A percentile compares a stretch with the other conserved stretches of the same genome.
phyloP scores from a whole-genome alignment of 2,329 filamentous ascomycete species.

The Penicillium digitatum region DNA sequence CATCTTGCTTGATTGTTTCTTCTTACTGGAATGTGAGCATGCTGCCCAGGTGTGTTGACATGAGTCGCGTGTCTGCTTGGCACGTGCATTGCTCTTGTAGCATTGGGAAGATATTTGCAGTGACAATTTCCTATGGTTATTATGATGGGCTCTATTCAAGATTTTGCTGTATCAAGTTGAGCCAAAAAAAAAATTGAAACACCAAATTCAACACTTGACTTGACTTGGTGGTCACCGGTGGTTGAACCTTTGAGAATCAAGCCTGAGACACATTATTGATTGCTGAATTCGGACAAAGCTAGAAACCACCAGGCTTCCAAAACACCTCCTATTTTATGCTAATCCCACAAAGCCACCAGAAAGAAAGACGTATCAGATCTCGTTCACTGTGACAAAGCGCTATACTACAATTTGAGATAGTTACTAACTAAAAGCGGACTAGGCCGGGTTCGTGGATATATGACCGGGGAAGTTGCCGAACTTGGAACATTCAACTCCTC shows the following conservation, averaged over 20 bases:
- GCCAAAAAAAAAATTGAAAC: too few species aligned
- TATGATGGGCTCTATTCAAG: neutral
- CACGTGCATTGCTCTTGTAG: neutral
- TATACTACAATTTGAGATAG: neutral
- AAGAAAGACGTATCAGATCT: neutral
- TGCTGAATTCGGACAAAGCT: neutral
- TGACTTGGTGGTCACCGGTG: neutral
- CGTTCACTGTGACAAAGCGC: neutral
- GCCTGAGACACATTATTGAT: neutral
- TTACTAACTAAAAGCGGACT: conserved; percentile 3
- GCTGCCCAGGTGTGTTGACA: neutral
- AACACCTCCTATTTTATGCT: accelerated
- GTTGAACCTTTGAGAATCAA: neutral
- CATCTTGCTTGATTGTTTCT: neutral
- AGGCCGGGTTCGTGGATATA: neutral
- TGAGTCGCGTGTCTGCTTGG: neutral
- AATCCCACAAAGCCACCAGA: neutral
- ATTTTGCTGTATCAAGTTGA: neutral
- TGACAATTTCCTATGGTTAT: neutral
- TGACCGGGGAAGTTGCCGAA: neutral
- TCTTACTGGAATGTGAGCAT: neutral
- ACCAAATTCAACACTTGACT: too few species aligned
- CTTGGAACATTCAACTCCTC: neutral
- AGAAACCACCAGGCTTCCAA: accelerated
- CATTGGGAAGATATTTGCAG: neutral